These are phyloP conservation scores for Aphanomyces euteiches DNA, from an alignment of 352 stramenopile genomes.

Conservation along the genomic window DNA sequence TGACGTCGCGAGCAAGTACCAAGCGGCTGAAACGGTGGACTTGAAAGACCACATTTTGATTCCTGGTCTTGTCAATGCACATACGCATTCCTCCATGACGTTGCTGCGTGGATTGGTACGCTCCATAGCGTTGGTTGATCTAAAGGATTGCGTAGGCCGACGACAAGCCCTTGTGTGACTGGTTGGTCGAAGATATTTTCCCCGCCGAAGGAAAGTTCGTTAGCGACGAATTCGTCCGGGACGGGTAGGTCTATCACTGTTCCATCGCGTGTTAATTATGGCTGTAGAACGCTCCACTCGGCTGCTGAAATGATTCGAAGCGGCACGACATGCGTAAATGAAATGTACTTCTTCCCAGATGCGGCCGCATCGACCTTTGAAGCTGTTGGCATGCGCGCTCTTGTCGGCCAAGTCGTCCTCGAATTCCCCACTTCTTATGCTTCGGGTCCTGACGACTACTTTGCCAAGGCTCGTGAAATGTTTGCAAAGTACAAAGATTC, in stretches of 20 bases:
- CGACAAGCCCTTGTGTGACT: constrained; percentile 81
- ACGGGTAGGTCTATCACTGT: constrained; percentile 37
- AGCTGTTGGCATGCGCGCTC: constrained; percentile 59
- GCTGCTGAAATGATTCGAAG: constrained; percentile 85
- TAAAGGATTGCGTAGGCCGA: constrained; percentile 40
- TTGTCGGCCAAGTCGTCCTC: constrained; percentile 64
- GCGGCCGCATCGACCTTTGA: constrained; percentile 54
- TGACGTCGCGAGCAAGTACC: constrained; percentile 53
- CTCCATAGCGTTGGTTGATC: neutral
- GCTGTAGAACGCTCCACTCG: constrained; percentile 50
- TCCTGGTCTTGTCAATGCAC: constrained; percentile 81
- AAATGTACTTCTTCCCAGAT: constrained; percentile 89
- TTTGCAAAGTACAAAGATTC: constrained; percentile 52
- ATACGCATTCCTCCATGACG: constrained; percentile 85
- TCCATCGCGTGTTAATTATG: neutral
- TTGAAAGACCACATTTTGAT: constrained; percentile 68
- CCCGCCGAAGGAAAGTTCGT: constrained; percentile 78
- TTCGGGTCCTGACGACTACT: constrained; percentile 57
- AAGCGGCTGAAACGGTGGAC: constrained; percentile 42
- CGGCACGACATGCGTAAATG: constrained; percentile 86
- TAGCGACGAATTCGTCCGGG: constrained; percentile 58
- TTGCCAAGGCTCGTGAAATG: constrained; percentile 63
- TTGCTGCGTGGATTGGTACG: constrained; percentile 66
- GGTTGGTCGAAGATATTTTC: constrained; percentile 83
- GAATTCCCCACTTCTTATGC: constrained; percentile 72